A percentile compares a stretch with the other conserved stretches of the same genome.
These are phyloP conservation scores for Mycena pura DNA, from an alignment of 768 basidiomycete genomes.

Conservation along the genomic window DNA sequence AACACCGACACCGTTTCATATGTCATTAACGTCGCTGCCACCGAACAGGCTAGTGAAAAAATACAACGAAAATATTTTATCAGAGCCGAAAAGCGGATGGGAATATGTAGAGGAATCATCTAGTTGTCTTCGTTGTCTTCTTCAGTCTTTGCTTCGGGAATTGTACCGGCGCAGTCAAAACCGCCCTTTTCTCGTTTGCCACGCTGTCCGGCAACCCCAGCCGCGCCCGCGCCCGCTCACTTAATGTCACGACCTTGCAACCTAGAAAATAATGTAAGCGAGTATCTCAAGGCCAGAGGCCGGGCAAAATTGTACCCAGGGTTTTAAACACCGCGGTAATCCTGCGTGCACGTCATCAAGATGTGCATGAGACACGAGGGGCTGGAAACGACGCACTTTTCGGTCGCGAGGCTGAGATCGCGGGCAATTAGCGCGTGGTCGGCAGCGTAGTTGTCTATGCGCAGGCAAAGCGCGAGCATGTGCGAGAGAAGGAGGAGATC, in stretches of 20 bases:
- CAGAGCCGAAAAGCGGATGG: too few species aligned
- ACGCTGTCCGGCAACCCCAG: conserved; percentile 71
- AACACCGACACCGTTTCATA: too few species aligned
- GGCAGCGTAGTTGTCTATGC: conserved; percentile 77
- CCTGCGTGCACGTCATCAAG: conserved; percentile 14
- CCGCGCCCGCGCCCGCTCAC: conserved; percentile 67
- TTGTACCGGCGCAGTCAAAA: conserved; percentile 75
- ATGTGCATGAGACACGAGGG: not conserved
- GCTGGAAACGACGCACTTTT: conserved; percentile 61
- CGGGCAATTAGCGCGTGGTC: conserved; percentile 72
- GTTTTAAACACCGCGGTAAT: conserved; percentile 58
- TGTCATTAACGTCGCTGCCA: too few species aligned
- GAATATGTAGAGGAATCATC: too few species aligned
- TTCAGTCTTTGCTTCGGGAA: conserved; percentile 74
- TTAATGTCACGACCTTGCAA: conserved; percentile 69
- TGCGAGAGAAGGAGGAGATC: conserved; percentile 78
- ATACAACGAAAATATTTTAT: too few species aligned
- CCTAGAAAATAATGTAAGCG: conserved; percentile 48
- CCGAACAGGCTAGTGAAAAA: too few species aligned
- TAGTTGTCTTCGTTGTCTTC: conserved; percentile 44
- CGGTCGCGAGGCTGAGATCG: conserved; percentile 71
- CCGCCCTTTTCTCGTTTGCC: conserved; percentile 71
- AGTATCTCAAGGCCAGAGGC: not conserved
- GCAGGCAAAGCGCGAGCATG: conserved; percentile 82
- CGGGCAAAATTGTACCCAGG: conserved; percentile 6